Base-by-base conservation (phyloP, 805 yeast species). In the Peterozyma toletana region DNA sequence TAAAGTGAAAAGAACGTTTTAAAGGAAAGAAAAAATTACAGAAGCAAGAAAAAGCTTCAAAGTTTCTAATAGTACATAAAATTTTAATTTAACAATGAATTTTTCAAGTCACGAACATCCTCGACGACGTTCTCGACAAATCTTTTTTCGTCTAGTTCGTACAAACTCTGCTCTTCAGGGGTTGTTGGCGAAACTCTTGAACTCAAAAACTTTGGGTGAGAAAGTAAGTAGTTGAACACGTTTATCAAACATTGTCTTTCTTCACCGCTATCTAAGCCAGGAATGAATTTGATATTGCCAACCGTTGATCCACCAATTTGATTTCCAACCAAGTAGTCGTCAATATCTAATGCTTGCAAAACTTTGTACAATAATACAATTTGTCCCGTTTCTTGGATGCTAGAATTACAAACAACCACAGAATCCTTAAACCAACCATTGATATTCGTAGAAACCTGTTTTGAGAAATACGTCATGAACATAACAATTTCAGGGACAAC, bases 181-280 rank as follows among this genome's bases (percentile, higher is more conserved):
- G 81, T 75, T 2, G 82, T 73, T 2, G 90, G 77, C 2, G 74
- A 68, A 3, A 86, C 71, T 51, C 93, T 67, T 5, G 90, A 75
- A 5, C 85, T 73, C 48, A 90, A 65, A 52, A 80, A 89, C 59
- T 87, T 88, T 11, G 96, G 96, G 62, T 90, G 97, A 27, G 90
- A 82, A 48, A 87, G 69, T 35, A 90, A 69, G 51, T 87, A 86
- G 44, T 77, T 83, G 45, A 89, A 63, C 10, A 83, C 77, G 37
- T 71, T 77, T 3, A 70, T 65, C 48, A 90, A 72, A 21, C 73
- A 77, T n/a, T 70, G 73, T 47, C 83, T 70, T 46, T 80, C 83
- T 29, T 73, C 68, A 33, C 66, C 70, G 1, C 75, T 68, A 45
- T 83, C 88, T 39, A 85, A 61, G 0, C 88, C 90, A 1, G 83